Conservation (phyloP, 441 rosid genomes). For the Viola pubescens region DNA sequence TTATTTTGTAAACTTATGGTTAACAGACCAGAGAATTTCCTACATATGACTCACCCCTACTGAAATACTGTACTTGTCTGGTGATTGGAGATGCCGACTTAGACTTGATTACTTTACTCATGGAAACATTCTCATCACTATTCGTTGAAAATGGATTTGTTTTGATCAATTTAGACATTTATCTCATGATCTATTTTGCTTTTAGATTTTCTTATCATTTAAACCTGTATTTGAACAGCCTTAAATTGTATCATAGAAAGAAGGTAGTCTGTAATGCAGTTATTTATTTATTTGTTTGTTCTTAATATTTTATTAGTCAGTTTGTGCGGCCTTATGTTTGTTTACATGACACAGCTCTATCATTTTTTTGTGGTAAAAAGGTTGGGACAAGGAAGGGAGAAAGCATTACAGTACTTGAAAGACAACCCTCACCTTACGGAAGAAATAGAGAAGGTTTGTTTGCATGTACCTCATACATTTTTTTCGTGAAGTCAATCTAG, state of each 20-base stretch:
- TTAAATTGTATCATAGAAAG: background rate
- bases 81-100: too few relatives aligned
- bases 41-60: too few relatives aligned
- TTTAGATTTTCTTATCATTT: background rate
- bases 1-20: too few relatives aligned
- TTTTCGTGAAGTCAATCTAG: background rate
- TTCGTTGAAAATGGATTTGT: background rate
- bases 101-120: too few relatives aligned
- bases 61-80: too few relatives aligned
- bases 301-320: background rate
- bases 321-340: background rate
- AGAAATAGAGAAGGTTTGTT: conserved; percentile 72
- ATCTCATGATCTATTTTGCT: background rate
- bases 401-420: conserved; percentile 65
- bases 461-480: conserved; percentile 5
- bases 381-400: conserved; percentile 94
- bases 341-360: background rate
- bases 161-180: background rate
- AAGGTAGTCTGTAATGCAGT: background rate
- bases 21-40: too few relatives aligned
- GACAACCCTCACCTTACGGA: conserved; percentile 56
- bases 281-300: background rate
- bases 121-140: too few relatives aligned
- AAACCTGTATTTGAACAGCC: background rate
- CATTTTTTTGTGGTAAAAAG: conserved; percentile 26